Conservation (phyloP, 1,284 basidiomycete genomes). For the Fistulina hepatica region DNA sequence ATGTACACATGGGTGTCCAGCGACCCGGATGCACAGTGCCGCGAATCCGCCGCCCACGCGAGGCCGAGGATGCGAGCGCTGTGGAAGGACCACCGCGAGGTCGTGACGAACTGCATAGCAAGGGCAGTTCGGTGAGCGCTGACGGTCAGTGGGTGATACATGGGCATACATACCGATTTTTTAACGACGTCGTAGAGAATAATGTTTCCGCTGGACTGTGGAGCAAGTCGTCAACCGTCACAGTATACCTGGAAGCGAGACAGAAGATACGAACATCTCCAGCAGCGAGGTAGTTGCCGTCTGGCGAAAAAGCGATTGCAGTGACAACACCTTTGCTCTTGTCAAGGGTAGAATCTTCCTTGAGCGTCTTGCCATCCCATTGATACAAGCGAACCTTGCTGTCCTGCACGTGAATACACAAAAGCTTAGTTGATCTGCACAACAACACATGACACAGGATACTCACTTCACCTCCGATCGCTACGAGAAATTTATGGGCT, state of each 20-base stretch:
- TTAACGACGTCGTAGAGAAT: constrained; percentile 65
- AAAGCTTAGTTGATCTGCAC: constrained; percentile 5
- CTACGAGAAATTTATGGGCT: constrained; percentile 42
- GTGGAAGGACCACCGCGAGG: constrained; percentile 81
- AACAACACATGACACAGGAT: neutral
- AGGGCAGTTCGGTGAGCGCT: neutral
- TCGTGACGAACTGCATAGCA: constrained; percentile 41
- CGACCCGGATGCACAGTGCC: constrained; percentile 76
- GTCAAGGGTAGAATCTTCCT: constrained; percentile 49
- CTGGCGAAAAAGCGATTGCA: constrained; percentile 72
- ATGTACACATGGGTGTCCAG: constrained; percentile 89
- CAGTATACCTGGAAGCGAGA: constrained; percentile 1
- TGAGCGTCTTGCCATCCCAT: constrained; percentile 54
- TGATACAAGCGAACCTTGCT: constrained; percentile 63
- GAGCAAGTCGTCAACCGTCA: constrained; percentile 5
- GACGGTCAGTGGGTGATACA: too few species aligned
- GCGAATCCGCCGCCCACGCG: constrained; percentile 65
- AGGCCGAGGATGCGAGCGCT: constrained; percentile 74
- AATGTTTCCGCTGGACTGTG: constrained; percentile 67
- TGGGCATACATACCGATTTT: constrained; percentile 37
- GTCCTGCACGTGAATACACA: constrained; percentile 39
- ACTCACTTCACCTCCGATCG: constrained; percentile 64
- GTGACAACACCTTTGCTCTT: constrained; percentile 66
- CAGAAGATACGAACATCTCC: constrained; percentile 57
- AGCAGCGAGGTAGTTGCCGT: constrained; percentile 65